Percentiles rank a stretch among this genome's conserved stretches.
phyloP scores from a whole-genome alignment of 306 rosid genomes.

The Neltuma alba region DNA sequence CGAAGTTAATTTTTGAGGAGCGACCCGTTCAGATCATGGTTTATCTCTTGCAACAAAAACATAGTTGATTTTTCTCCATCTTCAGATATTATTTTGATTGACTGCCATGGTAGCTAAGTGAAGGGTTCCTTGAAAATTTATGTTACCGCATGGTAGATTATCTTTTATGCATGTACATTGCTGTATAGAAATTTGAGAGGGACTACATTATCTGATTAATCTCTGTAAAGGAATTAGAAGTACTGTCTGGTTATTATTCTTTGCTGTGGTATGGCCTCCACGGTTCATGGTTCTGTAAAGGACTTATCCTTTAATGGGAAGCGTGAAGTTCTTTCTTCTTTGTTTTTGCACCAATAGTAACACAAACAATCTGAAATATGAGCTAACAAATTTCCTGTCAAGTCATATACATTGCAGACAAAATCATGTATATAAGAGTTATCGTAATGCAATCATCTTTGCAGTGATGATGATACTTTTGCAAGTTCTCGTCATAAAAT shows the following conservation, averaged over 20 bases:
- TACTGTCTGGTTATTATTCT: neutral
- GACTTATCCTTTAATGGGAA: neutral
- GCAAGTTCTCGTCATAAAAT: neutral
- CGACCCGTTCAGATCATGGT: conserved; percentile 25
- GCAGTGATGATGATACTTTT: neutral
- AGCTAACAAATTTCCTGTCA: neutral
- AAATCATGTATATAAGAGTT: neutral
- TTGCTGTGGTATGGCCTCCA: neutral
- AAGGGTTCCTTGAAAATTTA: conserved; percentile 24
- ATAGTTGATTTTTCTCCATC: conserved; percentile 8
- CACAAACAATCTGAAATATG: neutral
- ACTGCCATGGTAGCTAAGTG: conserved; percentile 22
- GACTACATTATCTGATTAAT: conserved; percentile 6
- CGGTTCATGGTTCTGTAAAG: neutral
- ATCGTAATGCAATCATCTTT: neutral
- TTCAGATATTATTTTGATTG: neutral
- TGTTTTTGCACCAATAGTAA: neutral
- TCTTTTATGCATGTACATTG: conserved; percentile 16
- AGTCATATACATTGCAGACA: neutral
- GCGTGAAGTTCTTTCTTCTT: neutral
- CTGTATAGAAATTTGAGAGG: conserved; percentile 26
- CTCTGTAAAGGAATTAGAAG: neutral
- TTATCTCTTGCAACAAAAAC: conserved; percentile 4
- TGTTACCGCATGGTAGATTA: neutral
- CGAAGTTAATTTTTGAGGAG: neutral